Evolutionary conservation across 768 basidiomycete genomes (phyloP).

Genomic region (Suillus cothurnatus): DNA sequence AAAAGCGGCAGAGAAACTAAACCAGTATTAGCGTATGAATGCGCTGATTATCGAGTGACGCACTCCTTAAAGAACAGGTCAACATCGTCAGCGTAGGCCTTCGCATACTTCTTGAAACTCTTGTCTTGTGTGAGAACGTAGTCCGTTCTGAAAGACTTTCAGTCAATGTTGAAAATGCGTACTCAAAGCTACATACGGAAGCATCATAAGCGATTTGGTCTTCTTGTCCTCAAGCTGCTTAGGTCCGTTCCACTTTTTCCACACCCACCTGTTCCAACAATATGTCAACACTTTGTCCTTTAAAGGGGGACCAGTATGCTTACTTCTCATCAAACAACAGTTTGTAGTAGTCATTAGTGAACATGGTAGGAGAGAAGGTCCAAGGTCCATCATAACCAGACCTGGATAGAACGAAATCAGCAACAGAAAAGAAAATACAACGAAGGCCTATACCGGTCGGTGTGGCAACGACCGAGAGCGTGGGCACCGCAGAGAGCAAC

Average conservation of each 20-base stretch:
- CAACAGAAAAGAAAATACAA: background rate
- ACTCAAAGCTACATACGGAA: constrained; percentile 62
- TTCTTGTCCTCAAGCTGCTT: constrained; percentile 94
- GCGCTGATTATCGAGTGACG: constrained; percentile 29
- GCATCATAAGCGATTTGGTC: constrained; percentile 91
- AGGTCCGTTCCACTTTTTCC: constrained; percentile 94
- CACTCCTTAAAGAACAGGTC: constrained; percentile 94
- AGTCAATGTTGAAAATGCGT: background rate
- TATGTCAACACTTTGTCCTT: background rate
- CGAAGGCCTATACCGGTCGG: constrained; percentile 51
- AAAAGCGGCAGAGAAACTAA: constrained; percentile 81
- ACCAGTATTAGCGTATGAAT: background rate
- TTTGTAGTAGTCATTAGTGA: constrained; percentile 86
- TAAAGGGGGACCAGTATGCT: constrained; percentile 13
- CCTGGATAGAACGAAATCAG: background rate
- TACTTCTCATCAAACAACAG: constrained; percentile 87
- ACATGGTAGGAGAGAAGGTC: constrained; percentile 90
- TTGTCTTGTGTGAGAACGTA: constrained; percentile 90
- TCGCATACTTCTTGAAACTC: constrained; percentile 85
- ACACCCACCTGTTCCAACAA: constrained; percentile 60
- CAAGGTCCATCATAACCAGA: constrained; percentile 91
- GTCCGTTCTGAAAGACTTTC: constrained; percentile 59
- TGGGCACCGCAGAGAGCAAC: constrained; percentile 94
- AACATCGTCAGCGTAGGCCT: constrained; percentile 84
- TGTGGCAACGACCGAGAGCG: constrained; percentile 94